phyloP scores from a whole-genome alignment of 495 filamentous ascomycete genomes.

The Penicillium steckii region DNA sequence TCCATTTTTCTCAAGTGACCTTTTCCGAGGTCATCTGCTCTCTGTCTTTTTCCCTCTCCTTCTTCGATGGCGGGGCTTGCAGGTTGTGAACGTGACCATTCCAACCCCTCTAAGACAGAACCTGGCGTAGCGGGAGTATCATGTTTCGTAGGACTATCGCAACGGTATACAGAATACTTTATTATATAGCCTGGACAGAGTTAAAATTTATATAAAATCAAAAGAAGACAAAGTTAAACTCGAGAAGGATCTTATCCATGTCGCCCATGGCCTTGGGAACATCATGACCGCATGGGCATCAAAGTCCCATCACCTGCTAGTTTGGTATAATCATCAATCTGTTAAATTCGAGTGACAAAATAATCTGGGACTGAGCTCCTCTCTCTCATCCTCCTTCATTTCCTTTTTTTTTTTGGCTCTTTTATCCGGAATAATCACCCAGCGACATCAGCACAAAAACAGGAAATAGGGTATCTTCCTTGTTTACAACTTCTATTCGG shows the following conservation, averaged over 20 bases:
- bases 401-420: slow-evolving; percentile 5
- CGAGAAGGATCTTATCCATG: background rate
- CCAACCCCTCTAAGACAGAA: slow-evolving; percentile 3
- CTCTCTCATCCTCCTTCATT: slow-evolving; percentile 14
- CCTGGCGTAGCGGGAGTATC: background rate
- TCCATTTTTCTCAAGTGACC: slow-evolving; percentile 40
- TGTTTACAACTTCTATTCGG: background rate
- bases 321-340: slow-evolving; percentile 9
- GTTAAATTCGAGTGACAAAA: slow-evolving; percentile 19
- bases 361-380: slow-evolving; percentile 23
- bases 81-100: slow-evolving; percentile 21
- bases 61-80: slow-evolving; percentile 17
- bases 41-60: too few species aligned
- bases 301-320: slow-evolving; percentile 11
- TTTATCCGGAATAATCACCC: slow-evolving; percentile 16
- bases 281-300: slow-evolving; percentile 1
- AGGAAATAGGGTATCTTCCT: slow-evolving; percentile 9
- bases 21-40: slow-evolving; percentile 34
- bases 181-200: background rate
- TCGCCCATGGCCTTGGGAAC: background rate
- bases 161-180: background rate
- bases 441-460: slow-evolving; percentile 11
- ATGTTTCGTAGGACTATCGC: background rate
- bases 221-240: background rate
- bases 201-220: background rate